Evolutionary conservation across 1,284 basidiomycete species (phyloP).

Genomic region (Trichosporon sp.): DNA sequence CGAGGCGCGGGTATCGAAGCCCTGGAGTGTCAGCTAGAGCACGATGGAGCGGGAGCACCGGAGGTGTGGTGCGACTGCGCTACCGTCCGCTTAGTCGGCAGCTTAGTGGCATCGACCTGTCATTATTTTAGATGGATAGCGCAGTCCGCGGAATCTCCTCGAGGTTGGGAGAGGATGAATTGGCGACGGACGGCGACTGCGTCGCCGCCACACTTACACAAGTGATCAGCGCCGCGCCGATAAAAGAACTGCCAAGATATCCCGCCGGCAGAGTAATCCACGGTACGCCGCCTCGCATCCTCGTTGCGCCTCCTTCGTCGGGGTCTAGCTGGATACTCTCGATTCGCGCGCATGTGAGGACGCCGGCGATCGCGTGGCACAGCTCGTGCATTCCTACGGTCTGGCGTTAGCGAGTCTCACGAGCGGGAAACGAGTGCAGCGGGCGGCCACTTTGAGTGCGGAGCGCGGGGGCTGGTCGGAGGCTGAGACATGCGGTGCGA

Average conservation of each 20-base stretch:
- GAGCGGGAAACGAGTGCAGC: not conserved
- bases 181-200: too few species aligned
- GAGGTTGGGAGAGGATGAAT: too few species aligned
- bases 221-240: constrained; percentile 81
- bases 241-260: constrained; percentile 85
- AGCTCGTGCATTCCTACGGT: constrained; percentile 89
- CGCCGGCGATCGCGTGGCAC: constrained; percentile 67
- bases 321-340: constrained; percentile 63
- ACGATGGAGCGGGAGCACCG: too few species aligned
- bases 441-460: too few species aligned
- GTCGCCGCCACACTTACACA: constrained; percentile 55
- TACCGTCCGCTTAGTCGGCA: too few species aligned
- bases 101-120: too few species aligned
- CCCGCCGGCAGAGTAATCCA: constrained; percentile 67
- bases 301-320: constrained; percentile 86
- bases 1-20: constrained; percentile 88
- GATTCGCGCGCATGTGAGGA: constrained; percentile 81
- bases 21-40: constrained; percentile 20
- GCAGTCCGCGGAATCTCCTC: too few species aligned
- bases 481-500: too few species aligned
- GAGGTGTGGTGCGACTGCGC: too few species aligned
- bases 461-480: too few species aligned
- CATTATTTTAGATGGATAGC: too few species aligned
- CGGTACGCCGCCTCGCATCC: constrained; percentile 85
- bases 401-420: constrained; percentile 50